Conservation (phyloP, 352 stramenopile species). For the Phytophthora crassamura region DNA sequence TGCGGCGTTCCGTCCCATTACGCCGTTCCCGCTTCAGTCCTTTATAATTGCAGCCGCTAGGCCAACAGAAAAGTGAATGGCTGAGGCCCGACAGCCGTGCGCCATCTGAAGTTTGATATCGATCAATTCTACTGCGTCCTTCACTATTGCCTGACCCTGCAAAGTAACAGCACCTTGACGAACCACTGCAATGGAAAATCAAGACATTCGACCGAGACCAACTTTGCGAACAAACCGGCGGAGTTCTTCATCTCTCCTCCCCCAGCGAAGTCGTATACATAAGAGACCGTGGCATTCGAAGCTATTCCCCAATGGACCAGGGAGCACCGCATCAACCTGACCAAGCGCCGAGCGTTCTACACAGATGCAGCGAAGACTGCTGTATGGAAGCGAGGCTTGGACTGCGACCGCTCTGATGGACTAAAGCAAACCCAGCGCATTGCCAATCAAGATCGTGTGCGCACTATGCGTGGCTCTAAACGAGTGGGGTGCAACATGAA, state of each 20-base stretch:
- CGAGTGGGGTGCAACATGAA: constrained; percentile 15
- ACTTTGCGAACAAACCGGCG: no score
- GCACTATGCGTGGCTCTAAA: constrained; percentile 13
- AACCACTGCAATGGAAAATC: no score
- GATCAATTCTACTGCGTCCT: no score
- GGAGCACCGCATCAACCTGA: constrained; percentile 13
- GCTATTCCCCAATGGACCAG: constrained; percentile 16
- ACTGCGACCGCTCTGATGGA: constrained; percentile 5
- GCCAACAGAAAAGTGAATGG: no score
- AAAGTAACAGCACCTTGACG: no score
- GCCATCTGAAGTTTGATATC: no score
- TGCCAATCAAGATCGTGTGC: background rate
- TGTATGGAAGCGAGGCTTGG: constrained; percentile 19
- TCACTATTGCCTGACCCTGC: no score
- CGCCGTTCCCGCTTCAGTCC: no score
- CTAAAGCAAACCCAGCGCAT: constrained; percentile 6
- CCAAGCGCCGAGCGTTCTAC: constrained; percentile 15
- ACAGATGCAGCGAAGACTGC: background rate
- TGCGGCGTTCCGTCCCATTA: no score
- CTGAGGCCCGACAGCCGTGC: no score
- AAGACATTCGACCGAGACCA: no score
- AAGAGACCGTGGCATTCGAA: background rate
- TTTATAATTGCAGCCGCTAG: no score
- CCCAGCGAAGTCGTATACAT: background rate
- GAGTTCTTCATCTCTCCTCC: constrained; percentile 1